Evolutionary conservation across 2,329 filamentous ascomycete species (phyloP), one percentile per base, ranked within the genome.

Genomic region (Ceratocystis cacaofunesta): DNA sequence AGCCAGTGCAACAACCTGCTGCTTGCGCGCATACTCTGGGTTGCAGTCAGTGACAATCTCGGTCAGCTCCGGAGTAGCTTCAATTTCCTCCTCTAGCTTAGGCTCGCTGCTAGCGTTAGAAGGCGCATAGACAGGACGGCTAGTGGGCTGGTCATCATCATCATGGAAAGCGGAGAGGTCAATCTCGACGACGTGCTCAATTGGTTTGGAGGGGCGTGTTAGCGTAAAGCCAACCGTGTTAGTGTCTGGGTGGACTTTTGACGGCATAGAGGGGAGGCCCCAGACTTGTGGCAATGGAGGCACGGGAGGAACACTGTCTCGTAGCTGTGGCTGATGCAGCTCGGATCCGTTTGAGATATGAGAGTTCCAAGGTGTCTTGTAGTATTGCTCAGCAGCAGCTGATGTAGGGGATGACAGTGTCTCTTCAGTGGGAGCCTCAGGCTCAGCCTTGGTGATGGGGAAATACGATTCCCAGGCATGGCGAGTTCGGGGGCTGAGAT

Each of bases 381-480:
- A 97, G 72, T 96, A 97, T 68, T 88, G 85, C 73, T 96, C 90
- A 8, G 92, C 92, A n/a, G 88, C 91, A 36, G 90, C 90, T 1
- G 92, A 96, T 0, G 90, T 92, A 1, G 91, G 91, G 0, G 85
- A 84, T 2, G 77, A 76, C 68, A 79, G 72, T 19, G 80, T 81
- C 6, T 83, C 80, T 12, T 81, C 80, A 75, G 77, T 32, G 77
- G 76, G 10, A 81, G 79, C 67, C 86, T 77, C 63, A 6, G 28
- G 30, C 28, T 58, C 55, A n/a, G 30, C 17, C 55, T 58, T 58
- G 52, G 36, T 58, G 28, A 19, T 28, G 19, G 61, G 30, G 28
- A 67, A 67, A 22, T 67, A 67, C 32, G 65, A 67, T 71, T 90
- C 85, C 92, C 92, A 97, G 12, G 92, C 94, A 71, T 86, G 85